A percentile compares a stretch with the other conserved stretches of the same genome.
Evolutionary conservation across 2,329 filamentous ascomycete genomes (phyloP).

Genomic region (Lachnellula hyalina): DNA sequence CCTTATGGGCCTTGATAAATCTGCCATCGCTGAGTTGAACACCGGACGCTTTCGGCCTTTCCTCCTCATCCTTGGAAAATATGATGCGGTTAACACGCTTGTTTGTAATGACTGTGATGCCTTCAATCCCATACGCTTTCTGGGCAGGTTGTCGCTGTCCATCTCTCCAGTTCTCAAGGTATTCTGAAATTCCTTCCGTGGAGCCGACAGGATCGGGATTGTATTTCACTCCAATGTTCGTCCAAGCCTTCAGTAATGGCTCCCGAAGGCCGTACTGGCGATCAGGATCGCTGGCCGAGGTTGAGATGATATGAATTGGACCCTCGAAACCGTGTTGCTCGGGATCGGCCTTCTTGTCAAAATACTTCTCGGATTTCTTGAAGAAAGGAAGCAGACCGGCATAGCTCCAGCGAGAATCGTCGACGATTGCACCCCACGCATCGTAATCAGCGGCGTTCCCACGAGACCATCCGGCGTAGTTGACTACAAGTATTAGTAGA

Average conservation of each 20-base stretch:
- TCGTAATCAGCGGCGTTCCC: conserved; percentile 42
- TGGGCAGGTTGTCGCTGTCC: conserved; percentile 28
- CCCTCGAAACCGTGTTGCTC: conserved; percentile 29
- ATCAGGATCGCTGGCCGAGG: conserved; percentile 27
- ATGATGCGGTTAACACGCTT: conserved; percentile 22
- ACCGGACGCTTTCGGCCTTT: not conserved
- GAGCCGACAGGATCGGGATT: conserved; percentile 27
- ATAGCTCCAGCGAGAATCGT: conserved; percentile 42
- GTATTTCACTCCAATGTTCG: conserved; percentile 27
- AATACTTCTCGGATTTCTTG: conserved; percentile 32
- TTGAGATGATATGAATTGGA: conserved; percentile 21
- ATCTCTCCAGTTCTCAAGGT: conserved; percentile 29
- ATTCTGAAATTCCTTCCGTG: conserved; percentile 28
- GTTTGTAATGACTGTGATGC: conserved; percentile 24
- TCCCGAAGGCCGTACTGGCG: conserved; percentile 37
- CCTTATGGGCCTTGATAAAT: conserved; percentile 28
- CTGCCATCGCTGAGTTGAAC: conserved; percentile 13
- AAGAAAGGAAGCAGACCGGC: conserved; percentile 42
- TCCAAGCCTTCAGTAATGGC: conserved; percentile 35
- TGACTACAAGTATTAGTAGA: conserved; percentile 20
- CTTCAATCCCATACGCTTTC: conserved; percentile 24
- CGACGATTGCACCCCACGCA: conserved; percentile 37
- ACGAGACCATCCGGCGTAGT: conserved; percentile 39
- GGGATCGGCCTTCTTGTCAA: conserved; percentile 12
- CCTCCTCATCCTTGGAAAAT: not conserved